Conservation (phyloP, 1,284 basidiomycete species). For the Heterobasidion irregulare region DNA sequence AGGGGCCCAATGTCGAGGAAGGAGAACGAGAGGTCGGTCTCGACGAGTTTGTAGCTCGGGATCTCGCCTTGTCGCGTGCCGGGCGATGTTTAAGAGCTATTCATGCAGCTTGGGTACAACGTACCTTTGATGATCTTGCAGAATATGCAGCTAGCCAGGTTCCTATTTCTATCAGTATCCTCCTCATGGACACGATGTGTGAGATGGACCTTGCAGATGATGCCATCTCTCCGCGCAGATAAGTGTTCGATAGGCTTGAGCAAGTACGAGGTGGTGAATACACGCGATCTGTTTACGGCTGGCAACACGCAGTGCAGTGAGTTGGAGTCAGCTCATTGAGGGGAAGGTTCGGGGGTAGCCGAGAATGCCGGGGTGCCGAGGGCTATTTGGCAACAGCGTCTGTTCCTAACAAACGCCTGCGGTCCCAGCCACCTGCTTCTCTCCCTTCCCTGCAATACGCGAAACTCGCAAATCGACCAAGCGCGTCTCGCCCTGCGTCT, state of each 20-base stretch:
- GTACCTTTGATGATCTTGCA: slow-evolving; percentile 88
- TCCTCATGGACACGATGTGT: not conserved
- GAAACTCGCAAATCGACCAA: too few relatives aligned
- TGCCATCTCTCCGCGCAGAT: not conserved
- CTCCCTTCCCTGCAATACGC: too few relatives aligned
- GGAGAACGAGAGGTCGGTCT: slow-evolving; percentile 70
- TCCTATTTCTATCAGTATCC: not conserved
- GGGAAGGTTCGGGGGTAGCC: not conserved
- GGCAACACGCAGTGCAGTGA: too few relatives aligned
- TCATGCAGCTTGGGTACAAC: not conserved
- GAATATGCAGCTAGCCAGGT: slow-evolving; percentile 65
- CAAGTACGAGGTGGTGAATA: too few relatives aligned
- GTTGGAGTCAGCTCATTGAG: too few relatives aligned
- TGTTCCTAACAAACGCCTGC: not conserved
- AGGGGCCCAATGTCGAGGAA: slow-evolving; percentile 90
- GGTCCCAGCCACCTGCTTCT: not conserved
- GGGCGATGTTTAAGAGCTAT: not conserved
- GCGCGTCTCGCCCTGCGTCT: not conserved
- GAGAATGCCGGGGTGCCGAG: not conserved
- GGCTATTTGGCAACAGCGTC: slow-evolving; percentile 1
- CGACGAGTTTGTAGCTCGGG: slow-evolving; percentile 78
- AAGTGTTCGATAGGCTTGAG: too few relatives aligned
- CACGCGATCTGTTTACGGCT: too few relatives aligned
- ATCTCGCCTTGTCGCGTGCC: slow-evolving; percentile 43
- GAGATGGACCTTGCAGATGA: not conserved